Evolutionary conservation across 768 basidiomycete genomes (phyloP).

Genomic region (Megacollybia marginata): DNA sequence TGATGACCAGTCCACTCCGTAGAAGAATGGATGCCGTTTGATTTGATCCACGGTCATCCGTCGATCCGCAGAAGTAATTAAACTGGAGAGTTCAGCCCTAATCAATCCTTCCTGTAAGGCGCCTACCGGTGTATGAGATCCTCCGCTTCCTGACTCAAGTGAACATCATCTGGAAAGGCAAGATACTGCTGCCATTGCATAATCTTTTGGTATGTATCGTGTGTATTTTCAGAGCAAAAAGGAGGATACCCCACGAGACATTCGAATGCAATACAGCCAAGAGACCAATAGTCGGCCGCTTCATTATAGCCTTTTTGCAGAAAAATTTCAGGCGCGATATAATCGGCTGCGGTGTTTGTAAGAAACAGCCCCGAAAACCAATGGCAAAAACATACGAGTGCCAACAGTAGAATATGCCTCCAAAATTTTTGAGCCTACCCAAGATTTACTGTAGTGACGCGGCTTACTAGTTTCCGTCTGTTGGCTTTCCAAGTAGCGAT

Average conservation of each 20-base stretch:
- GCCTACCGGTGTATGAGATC: slow-evolving; percentile 77
- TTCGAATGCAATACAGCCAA: slow-evolving; percentile 98
- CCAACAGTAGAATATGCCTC: slow-evolving; percentile 98
- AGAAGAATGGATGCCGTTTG: slow-evolving; percentile 88
- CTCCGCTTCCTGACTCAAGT: slow-evolving; percentile 86
- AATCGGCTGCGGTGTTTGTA: not conserved
- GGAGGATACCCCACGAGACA: slow-evolving; percentile 96
- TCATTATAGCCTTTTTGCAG: slow-evolving; percentile 95
- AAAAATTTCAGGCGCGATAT: slow-evolving; percentile 97
- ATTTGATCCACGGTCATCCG: slow-evolving; percentile 80
- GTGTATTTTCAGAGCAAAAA: slow-evolving; percentile 89
- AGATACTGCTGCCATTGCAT: slow-evolving; percentile 89
- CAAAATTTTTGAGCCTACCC: not conserved
- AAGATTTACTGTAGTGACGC: not conserved
- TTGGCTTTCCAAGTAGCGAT: slow-evolving; percentile 99
- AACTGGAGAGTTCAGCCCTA: slow-evolving; percentile 27
- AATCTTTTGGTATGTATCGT: slow-evolving; percentile 97
- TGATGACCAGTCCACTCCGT: slow-evolving; percentile 88
- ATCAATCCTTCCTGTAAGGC: not conserved
- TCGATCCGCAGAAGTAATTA: slow-evolving; percentile 79
- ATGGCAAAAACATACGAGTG: slow-evolving; percentile 32
- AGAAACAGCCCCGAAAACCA: not conserved
- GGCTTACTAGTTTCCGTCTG: slow-evolving; percentile 78
- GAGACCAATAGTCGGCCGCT: slow-evolving; percentile 99
- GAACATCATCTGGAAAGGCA: slow-evolving; percentile 88